phyloP scores from a whole-genome alignment of 2,329 filamentous ascomycete genomes.

The Alternaria sp. region DNA sequence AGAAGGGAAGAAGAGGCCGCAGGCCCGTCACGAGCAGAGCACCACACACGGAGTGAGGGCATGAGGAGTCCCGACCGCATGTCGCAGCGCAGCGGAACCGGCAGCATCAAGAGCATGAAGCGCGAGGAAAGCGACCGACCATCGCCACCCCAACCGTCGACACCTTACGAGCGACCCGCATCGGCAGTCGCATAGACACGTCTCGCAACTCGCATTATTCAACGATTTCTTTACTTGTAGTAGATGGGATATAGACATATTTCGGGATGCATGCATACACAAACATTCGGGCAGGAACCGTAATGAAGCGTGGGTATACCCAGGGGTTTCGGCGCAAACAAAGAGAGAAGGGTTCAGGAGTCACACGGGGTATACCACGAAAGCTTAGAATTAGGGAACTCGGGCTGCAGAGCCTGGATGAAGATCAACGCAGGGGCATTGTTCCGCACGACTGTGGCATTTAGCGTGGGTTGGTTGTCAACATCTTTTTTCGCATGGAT shows the following conservation, averaged over 20 bases:
- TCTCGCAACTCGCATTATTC: not conserved
- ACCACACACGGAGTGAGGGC: slow-evolving; percentile 36
- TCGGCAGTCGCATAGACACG: slow-evolving; percentile 8
- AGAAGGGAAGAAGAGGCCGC: slow-evolving; percentile 37
- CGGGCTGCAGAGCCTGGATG: slow-evolving; percentile 21
- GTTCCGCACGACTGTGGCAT: slow-evolving; percentile 46
- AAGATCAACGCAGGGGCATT: slow-evolving; percentile 21
- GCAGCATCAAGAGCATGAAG: slow-evolving; percentile 45
- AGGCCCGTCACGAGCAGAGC: slow-evolving; percentile 26
- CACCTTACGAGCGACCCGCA: slow-evolving; percentile 14
- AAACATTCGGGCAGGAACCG: slow-evolving; percentile 37
- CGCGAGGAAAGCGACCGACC: slow-evolving; percentile 37
- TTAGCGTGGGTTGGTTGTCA: slow-evolving; percentile 44
- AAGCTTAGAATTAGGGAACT: slow-evolving; percentile 10
- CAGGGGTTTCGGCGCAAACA: slow-evolving; percentile 11
- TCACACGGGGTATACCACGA: slow-evolving; percentile 9
- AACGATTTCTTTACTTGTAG: slow-evolving; percentile 3
- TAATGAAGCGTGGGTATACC: slow-evolving; percentile 29
- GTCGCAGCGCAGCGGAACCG: slow-evolving; percentile 43
- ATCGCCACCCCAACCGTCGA: slow-evolving; percentile 23
- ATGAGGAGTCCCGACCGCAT: slow-evolving; percentile 42
- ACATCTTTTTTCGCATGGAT: slow-evolving; percentile 22
- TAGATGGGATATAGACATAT: not conserved
- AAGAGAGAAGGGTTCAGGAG: not conserved
- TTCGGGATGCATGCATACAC: slow-evolving; percentile 1